phyloP scores from a whole-genome alignment of 768 basidiomycete species.

The Neoboletus magnificus region DNA sequence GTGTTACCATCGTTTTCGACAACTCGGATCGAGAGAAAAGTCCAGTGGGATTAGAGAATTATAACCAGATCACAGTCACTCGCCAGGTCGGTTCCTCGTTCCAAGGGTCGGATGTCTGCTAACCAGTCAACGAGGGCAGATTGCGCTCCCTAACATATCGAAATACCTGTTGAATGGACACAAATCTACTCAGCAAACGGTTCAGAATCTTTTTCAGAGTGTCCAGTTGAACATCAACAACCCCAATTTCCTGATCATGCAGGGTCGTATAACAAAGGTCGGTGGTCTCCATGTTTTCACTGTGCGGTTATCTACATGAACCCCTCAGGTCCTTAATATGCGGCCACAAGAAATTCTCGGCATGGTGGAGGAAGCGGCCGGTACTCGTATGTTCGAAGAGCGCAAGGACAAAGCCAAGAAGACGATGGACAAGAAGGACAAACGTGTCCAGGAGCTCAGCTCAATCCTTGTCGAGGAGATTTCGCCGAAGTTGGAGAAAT shows the following conservation, averaged over 20 bases:
- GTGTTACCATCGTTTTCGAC: slow-evolving; percentile 98
- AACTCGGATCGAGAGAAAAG: slow-evolving; percentile 86
- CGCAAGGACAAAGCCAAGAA: slow-evolving; percentile 94
- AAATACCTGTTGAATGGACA: slow-evolving; percentile 98
- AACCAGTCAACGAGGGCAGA: slow-evolving; percentile 43
- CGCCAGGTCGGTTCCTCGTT: slow-evolving; percentile 67
- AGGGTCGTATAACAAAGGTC: slow-evolving; percentile 98
- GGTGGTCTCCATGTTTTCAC: slow-evolving; percentile 5
- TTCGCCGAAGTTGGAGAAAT: slow-evolving; percentile 87
- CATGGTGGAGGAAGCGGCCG: slow-evolving; percentile 98
- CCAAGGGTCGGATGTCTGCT: not conserved
- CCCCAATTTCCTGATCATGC: slow-evolving; percentile 99
- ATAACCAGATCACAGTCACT: slow-evolving; percentile 91
- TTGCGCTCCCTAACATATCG: slow-evolving; percentile 87
- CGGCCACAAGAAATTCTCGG: slow-evolving; percentile 95
- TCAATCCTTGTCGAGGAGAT: slow-evolving; percentile 84
- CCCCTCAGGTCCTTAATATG: slow-evolving; percentile 82
- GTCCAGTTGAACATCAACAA: slow-evolving; percentile 99
- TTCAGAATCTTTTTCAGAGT: slow-evolving; percentile 92
- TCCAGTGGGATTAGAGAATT: slow-evolving; percentile 77
- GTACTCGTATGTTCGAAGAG: slow-evolving; percentile 99
- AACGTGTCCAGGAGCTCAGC: slow-evolving; percentile 87
- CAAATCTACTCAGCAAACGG: slow-evolving; percentile 77
- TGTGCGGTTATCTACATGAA: not conserved
- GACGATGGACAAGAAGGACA: slow-evolving; percentile 97